These are phyloP conservation scores for Bipolaris sorokiniana DNA, from an alignment of 2,329 filamentous ascomycete species.

Conservation along the genomic window DNA sequence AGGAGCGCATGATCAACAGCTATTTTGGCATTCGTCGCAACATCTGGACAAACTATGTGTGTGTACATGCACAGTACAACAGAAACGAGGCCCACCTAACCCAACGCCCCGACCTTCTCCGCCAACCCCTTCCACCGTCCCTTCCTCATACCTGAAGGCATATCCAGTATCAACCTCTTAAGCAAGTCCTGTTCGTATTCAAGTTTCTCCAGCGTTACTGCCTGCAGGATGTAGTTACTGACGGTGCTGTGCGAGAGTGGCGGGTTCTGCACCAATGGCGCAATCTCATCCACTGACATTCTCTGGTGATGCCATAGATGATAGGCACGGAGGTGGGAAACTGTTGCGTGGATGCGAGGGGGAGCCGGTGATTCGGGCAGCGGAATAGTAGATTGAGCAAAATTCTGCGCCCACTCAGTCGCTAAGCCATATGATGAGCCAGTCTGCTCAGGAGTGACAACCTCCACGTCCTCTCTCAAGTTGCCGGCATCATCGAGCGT, in stretches of 20 bases:
- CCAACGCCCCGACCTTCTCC: slow-evolving; percentile 26
- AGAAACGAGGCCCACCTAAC: not conserved
- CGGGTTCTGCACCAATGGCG: slow-evolving; percentile 35
- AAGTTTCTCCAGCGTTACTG: slow-evolving; percentile 37
- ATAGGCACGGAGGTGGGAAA: slow-evolving; percentile 43
- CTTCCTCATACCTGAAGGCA: slow-evolving; percentile 33
- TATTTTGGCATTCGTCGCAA: not conserved
- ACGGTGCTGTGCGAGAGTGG: slow-evolving; percentile 40
- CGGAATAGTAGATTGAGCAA: slow-evolving; percentile 41
- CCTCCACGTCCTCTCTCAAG: slow-evolving; percentile 9
- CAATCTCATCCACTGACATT: slow-evolving; percentile 31
- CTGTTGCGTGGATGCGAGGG: slow-evolving; percentile 39
- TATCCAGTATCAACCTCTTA: slow-evolving; percentile 24
- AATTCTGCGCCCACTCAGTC: slow-evolving; percentile 37
- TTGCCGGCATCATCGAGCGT: slow-evolving; percentile 20
- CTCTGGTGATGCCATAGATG: slow-evolving; percentile 43
- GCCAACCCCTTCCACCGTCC: slow-evolving; percentile 36
- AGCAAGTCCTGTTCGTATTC: slow-evolving; percentile 32
- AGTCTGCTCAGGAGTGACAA: not conserved
- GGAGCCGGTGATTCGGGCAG: slow-evolving; percentile 19
- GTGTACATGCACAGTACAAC: not conserved
- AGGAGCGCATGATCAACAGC: not conserved
- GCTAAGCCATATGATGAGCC: slow-evolving; percentile 25
- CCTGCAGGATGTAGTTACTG: slow-evolving; percentile 38
- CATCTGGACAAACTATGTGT: not conserved